Base-by-base conservation (phyloP, 1,284 basidiomycete species). In the Termitomyces sp. region DNA sequence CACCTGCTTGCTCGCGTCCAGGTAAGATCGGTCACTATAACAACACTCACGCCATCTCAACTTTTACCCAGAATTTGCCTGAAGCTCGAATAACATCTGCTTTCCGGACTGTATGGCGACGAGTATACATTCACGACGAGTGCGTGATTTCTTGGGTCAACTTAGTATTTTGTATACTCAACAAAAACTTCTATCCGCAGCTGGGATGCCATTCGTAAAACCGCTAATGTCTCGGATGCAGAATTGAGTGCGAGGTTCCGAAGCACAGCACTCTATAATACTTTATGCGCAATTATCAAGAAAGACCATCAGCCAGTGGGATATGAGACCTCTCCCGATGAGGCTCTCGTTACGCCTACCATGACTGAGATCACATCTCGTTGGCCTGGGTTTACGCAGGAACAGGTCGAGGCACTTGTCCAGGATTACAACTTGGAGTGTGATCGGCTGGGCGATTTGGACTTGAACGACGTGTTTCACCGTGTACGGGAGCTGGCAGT, bases 71-170 rank as follows among this genome's bases (percentile, higher is more conserved):
- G 84, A 76, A 80, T 55, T 67, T 92, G 2, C 91, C 92, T 0
- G 82, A 85, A 55, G 80, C 80, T 21, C 77, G 94, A 49, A 80
- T 79, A 65, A 65, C 79, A 36, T 82, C 88, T 30, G 86, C 89
- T 2, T 79, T 92, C 64, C 75, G 83, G 41, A 82, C 81, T 31
- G 78, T 92, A 17, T 98, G 94, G 95, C 79, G 94, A 38, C 77
- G 95, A 30, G 82, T 95, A 45, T 95, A 92, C 65, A 77, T 90
- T 42, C 84, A 90, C 52, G 94, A 98, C 67, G 85, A 97, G 92
- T 95, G 67, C 26, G 65, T 58, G 1, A 28, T 61, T 39, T 48
- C 7, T 49, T 12, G 21, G 3, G 9, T 17, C 5, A 30, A 10
- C 7, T 41, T 50, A 15, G 15, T 17, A 24, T 24, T 34, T 45